A percentile compares a stretch with the other conserved stretches of the same genome.
These are phyloP conservation scores for Cinnamomum chago DNA, from an alignment of 164 flowering plant genomes.

Conservation along the genomic window DNA sequence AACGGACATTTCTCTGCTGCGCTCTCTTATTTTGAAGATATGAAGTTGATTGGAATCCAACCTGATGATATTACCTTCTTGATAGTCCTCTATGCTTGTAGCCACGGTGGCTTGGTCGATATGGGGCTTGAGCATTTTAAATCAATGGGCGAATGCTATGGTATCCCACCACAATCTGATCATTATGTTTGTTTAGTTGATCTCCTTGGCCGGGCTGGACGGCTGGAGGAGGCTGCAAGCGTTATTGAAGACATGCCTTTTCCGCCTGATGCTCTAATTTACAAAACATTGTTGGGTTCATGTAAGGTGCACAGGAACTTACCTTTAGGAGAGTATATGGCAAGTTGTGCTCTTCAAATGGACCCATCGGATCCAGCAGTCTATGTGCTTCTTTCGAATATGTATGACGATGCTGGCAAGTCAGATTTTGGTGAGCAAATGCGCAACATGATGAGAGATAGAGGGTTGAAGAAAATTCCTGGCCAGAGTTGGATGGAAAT, in stretches of 20 bases:
- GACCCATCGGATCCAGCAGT: slow-evolving; percentile 48
- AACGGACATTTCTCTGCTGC: slow-evolving; percentile 40
- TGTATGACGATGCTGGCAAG: slow-evolving; percentile 42
- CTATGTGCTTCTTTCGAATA: slow-evolving; percentile 46
- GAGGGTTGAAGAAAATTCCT: slow-evolving; percentile 40
- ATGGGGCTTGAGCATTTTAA: slow-evolving; percentile 44
- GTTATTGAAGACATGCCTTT: slow-evolving; percentile 46
- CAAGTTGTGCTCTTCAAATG: slow-evolving; percentile 38
- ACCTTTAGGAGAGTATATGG: slow-evolving; percentile 53
- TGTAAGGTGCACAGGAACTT: slow-evolving; percentile 45
- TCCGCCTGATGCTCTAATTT: slow-evolving; percentile 38
- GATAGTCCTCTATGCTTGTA: slow-evolving; percentile 51
- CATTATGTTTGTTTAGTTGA: slow-evolving; percentile 56
- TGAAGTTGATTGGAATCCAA: slow-evolving; percentile 39
- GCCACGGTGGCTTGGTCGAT: slow-evolving; percentile 53
- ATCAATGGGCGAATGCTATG: slow-evolving; percentile 33
- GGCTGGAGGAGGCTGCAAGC: slow-evolving; percentile 41
- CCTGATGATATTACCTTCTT: slow-evolving; percentile 55
- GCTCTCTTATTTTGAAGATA: slow-evolving; percentile 54
- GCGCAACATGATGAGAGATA: slow-evolving; percentile 38
- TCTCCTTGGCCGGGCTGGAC: slow-evolving; percentile 55
- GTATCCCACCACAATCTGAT: slow-evolving; percentile 33
- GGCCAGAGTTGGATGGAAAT: slow-evolving; percentile 46
- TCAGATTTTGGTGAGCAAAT: slow-evolving; percentile 29
- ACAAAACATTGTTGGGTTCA: slow-evolving; percentile 46